phyloP scores from a whole-genome alignment of 352 stramenopile species.

The Pythium insidiosum region DNA sequence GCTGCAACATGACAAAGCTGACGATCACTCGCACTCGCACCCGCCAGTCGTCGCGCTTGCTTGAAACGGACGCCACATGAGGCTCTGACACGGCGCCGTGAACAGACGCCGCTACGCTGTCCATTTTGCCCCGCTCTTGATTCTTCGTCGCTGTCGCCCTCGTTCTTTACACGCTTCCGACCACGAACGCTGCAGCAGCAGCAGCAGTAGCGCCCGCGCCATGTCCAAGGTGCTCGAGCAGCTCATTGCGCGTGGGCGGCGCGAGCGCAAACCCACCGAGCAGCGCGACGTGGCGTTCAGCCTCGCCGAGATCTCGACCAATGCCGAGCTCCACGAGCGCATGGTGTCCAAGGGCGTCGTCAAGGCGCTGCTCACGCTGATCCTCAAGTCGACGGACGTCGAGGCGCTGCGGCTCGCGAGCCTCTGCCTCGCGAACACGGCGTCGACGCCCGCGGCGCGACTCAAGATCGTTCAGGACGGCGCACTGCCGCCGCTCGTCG shows the following conservation, averaged over 20 bases:
- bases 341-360: conserved; percentile 94
- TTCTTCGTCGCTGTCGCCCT: no score
- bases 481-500: conserved; percentile 78
- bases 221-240: conserved; percentile 95
- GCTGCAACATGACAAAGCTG: no score
- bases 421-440: conserved; percentile 93
- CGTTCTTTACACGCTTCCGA: no score
- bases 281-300: conserved; percentile 95
- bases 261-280: conserved; percentile 90
- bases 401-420: conserved; percentile 93
- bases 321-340: conserved; percentile 88
- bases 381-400: conserved; percentile 86
- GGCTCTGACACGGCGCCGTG: no score
- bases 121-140: no score
- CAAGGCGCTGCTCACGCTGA: conserved; percentile 87
- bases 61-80: no score
- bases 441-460: conserved; percentile 79
- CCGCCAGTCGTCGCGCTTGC: no score
- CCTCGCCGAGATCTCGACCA: conserved; percentile 93
- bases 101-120: no score
- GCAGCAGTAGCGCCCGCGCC: no score
- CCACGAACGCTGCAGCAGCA: no score
- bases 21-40: no score
- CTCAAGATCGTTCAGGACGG: conserved; percentile 93
- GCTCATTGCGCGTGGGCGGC: conserved; percentile 93